Percentiles rank a stretch among this genome's conserved stretches.
Evolutionary conservation across 331 rosid species (phyloP).

Genomic region (Malus hybrid): DNA sequence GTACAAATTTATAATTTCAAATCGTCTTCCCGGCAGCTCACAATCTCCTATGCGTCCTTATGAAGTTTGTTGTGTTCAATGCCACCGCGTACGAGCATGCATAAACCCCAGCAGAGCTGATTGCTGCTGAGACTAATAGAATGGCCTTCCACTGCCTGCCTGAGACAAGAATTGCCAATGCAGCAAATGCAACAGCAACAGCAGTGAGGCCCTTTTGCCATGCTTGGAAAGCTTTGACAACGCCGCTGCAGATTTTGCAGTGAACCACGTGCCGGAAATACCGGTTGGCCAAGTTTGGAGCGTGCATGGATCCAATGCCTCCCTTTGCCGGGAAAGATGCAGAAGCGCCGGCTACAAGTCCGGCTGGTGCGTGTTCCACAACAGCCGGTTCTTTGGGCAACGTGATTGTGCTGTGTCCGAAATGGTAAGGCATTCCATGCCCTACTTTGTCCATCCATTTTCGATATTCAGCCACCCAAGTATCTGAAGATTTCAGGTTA

Average conservation of each 20-base stretch:
- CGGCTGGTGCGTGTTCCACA: constrained; percentile 88
- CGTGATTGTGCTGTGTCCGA: constrained; percentile 80
- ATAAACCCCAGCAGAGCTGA: constrained; percentile 56
- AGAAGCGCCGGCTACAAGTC: constrained; percentile 59
- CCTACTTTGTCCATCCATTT: constrained; percentile 99
- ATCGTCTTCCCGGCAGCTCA: constrained; percentile 14
- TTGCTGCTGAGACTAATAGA: constrained; percentile 45
- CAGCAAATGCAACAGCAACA: constrained; percentile 31
- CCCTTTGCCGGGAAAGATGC: constrained; percentile 85
- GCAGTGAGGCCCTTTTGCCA: constrained; percentile 75
- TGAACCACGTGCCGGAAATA: constrained; percentile 85
- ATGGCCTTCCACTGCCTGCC: constrained; percentile 80
- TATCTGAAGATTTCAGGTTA: constrained; percentile 75
- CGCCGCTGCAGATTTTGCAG: constrained; percentile 67
- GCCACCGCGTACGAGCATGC: constrained; percentile 59
- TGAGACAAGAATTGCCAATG: constrained; percentile 53
- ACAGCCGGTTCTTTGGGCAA: constrained; percentile 88
- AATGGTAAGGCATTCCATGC: constrained; percentile 96
- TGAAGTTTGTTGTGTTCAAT: constrained; percentile 80
- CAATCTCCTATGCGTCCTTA: constrained; percentile 83
- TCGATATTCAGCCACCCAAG: constrained; percentile 89
- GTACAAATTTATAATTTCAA: no score
- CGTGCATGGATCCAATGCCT: constrained; percentile 69
- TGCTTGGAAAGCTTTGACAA: constrained; percentile 55
- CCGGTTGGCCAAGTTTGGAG: constrained; percentile 75